Percentiles rank a stretch among this genome's conserved stretches.
These are phyloP conservation scores for Bruguiera sexangula DNA, from an alignment of 345 rosid species.

Conservation along the genomic window DNA sequence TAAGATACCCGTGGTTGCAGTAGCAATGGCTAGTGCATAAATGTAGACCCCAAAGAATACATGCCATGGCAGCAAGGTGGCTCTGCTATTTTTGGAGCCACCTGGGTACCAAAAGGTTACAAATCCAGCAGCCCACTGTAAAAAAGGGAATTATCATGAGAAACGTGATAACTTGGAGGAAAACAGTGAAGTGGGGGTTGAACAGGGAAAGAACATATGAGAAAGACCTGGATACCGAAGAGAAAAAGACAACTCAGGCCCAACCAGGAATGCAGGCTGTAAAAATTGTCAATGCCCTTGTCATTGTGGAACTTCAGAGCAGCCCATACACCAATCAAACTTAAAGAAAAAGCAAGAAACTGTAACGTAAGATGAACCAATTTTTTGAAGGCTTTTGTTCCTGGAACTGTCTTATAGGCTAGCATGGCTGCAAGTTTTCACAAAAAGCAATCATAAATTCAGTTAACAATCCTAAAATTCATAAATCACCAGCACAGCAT, in stretches of 20 bases:
- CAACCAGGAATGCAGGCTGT: constrained; percentile 95
- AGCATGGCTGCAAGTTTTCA: constrained; percentile 59
- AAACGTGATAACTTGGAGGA: background rate
- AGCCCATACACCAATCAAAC: constrained; percentile 78
- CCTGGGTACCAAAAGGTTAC: constrained; percentile 91
- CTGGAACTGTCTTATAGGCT: constrained; percentile 79
- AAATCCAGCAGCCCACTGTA: constrained; percentile 83
- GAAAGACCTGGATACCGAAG: constrained; percentile 67
- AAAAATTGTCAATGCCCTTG: constrained; percentile 88
- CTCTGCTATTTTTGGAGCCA: constrained; percentile 66
- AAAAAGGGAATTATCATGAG: constrained; percentile 1
- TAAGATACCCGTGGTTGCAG: constrained; percentile 70
- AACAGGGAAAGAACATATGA: background rate
- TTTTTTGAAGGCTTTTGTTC: constrained; percentile 79
- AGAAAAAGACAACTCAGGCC: constrained; percentile 75
- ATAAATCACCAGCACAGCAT: background rate
- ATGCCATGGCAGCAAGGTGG: constrained; percentile 77
- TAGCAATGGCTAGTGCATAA: constrained; percentile 63
- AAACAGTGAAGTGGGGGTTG: background rate
- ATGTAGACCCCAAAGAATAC: constrained; percentile 77
- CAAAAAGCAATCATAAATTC: background rate
- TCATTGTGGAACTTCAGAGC: constrained; percentile 87
- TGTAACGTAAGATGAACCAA: constrained; percentile 69
- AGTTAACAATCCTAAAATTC: background rate
- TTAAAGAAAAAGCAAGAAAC: constrained; percentile 53